phyloP scores from a whole-genome alignment of 768 basidiomycete species.

The Rhizopogon salebrosus region DNA sequence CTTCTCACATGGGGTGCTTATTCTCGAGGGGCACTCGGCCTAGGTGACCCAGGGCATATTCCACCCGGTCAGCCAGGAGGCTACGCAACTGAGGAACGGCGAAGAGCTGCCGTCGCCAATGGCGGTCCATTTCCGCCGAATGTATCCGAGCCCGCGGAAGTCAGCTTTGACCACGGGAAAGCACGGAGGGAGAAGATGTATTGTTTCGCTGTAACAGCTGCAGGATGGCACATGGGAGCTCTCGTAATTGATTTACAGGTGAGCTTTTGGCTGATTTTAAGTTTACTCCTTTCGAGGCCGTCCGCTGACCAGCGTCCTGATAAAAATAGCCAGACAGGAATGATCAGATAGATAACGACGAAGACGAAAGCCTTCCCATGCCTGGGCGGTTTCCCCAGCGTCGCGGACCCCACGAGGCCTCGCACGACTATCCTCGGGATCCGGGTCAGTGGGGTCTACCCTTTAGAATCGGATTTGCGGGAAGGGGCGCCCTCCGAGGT shows the following conservation, averaged over 20 bases:
- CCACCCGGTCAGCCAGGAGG: conserved; percentile 55
- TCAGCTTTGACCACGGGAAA: conserved; percentile 62
- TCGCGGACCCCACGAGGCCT: conserved; percentile 10
- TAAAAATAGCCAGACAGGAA: conserved; percentile 22
- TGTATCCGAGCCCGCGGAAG: conserved; percentile 60
- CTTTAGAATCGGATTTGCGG: conserved; percentile 58
- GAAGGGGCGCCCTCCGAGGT: conserved; percentile 38
- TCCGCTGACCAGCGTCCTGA: conserved; percentile 1
- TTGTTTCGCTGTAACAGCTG: conserved; percentile 75
- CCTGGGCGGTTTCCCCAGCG: conserved; percentile 30
- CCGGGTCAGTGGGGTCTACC: conserved; percentile 14
- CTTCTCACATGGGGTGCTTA: conserved; percentile 79
- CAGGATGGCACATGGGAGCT: conserved; percentile 91
- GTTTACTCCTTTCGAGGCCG: background rate
- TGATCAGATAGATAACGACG: conserved; percentile 33
- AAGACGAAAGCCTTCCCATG: conserved; percentile 21
- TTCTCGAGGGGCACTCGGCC: conserved; percentile 77
- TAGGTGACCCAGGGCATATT: conserved; percentile 67
- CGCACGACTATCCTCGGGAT: conserved; percentile 3
- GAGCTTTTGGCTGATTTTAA: background rate
- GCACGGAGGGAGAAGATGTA: conserved; percentile 53
- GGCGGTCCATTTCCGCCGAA: conserved; percentile 27
- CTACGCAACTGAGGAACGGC: conserved; percentile 37
- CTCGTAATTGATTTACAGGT: conserved; percentile 84
- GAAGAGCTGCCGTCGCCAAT: conserved; percentile 21